phyloP scores from a whole-genome alignment of 768 basidiomycete species.

The Termitomyces sp. region DNA sequence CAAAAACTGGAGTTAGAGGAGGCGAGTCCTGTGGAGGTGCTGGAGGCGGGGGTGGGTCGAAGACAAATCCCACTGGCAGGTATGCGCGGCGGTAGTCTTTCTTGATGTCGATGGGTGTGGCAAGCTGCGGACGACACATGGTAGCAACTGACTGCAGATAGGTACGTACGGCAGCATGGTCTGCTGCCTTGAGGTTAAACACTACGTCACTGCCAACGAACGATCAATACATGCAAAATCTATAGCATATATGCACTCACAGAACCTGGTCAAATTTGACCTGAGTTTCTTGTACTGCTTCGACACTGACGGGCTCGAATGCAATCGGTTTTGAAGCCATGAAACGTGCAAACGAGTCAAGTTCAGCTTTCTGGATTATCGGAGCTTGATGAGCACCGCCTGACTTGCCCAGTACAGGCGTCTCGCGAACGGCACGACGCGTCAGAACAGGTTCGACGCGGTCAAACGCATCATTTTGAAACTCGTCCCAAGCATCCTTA shows the following conservation, averaged over 20 bases:
- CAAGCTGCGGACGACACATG: slow-evolving; percentile 4
- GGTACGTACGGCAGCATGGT: slow-evolving; percentile 16
- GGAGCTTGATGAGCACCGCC: slow-evolving; percentile 2
- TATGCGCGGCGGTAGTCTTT: slow-evolving; percentile 10
- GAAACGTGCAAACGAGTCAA: slow-evolving; percentile 18
- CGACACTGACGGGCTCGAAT: slow-evolving; percentile 20
- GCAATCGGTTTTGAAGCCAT: slow-evolving; percentile 11
- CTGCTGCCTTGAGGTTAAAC: slow-evolving; percentile 14
- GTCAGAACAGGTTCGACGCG: slow-evolving; percentile 42
- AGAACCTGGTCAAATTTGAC: slow-evolving; percentile 30
- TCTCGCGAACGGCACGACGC: slow-evolving; percentile 37
- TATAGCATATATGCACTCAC: slow-evolving; percentile 24
- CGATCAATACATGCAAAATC: neutral
- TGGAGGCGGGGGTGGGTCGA: slow-evolving; percentile 17
- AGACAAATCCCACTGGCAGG: slow-evolving; percentile 10
- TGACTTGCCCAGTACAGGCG: slow-evolving; percentile 33
- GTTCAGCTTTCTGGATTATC: slow-evolving; percentile 6
- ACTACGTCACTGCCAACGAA: slow-evolving; percentile 8
- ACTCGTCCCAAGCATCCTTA: slow-evolving; percentile 13
- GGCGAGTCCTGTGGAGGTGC: slow-evolving; percentile 20
- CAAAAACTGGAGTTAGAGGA: slow-evolving; percentile 26
- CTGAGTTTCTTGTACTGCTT: slow-evolving; percentile 24
- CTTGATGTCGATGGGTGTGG: neutral
- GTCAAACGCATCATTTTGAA: slow-evolving; percentile 18
- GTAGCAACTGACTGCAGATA: slow-evolving; percentile 10